A percentile compares a stretch with the other conserved stretches of the same genome.
phyloP scores from a whole-genome alignment of 2,329 filamentous ascomycete species.

The Myriosclerotinia curreyana region DNA sequence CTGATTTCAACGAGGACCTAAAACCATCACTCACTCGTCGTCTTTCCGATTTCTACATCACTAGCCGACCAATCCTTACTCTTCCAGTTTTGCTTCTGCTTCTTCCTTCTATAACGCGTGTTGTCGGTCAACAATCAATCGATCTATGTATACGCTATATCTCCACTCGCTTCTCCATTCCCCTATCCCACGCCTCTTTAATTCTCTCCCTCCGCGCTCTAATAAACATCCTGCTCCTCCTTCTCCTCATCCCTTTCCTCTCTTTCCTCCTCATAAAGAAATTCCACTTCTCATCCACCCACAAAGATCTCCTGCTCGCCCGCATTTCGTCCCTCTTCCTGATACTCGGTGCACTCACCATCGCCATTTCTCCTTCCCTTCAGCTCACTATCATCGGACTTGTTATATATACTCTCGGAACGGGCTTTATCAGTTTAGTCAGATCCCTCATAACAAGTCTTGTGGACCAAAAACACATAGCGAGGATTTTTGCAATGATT shows the following conservation, averaged over 20 bases:
- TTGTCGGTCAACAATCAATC: conserved; percentile 26
- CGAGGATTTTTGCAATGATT: conserved; percentile 33
- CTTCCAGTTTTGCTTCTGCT: conserved; percentile 37
- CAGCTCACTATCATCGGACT: conserved; percentile 30
- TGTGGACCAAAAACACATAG: conserved; percentile 34
- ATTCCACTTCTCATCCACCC: conserved; percentile 25
- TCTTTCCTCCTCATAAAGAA: conserved; percentile 29
- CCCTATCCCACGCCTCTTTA: conserved; percentile 29
- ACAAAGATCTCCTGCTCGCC: conserved; percentile 35
- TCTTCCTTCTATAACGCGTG: conserved; percentile 29
- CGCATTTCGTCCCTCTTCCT: conserved; percentile 29
- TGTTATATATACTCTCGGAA: conserved; percentile 33
- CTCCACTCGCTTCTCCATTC: conserved; percentile 33
- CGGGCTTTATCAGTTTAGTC: conserved; percentile 28
- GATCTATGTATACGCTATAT: conserved; percentile 35
- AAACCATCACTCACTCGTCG: conserved; percentile 24
- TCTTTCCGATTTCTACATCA: conserved; percentile 1
- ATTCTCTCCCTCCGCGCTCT: conserved; percentile 35
- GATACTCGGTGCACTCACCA: conserved; percentile 27
- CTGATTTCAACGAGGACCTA: conserved; percentile 1
- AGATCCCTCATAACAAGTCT: conserved; percentile 33
- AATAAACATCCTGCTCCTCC: conserved; percentile 33
- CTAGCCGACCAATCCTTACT: conserved; percentile 31
- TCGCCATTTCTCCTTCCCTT: conserved; percentile 31
- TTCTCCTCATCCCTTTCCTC: conserved; percentile 31